Base-by-base conservation (phyloP, 192 early-diverging fungal genomes). In the Coemansia sp. region DNA sequence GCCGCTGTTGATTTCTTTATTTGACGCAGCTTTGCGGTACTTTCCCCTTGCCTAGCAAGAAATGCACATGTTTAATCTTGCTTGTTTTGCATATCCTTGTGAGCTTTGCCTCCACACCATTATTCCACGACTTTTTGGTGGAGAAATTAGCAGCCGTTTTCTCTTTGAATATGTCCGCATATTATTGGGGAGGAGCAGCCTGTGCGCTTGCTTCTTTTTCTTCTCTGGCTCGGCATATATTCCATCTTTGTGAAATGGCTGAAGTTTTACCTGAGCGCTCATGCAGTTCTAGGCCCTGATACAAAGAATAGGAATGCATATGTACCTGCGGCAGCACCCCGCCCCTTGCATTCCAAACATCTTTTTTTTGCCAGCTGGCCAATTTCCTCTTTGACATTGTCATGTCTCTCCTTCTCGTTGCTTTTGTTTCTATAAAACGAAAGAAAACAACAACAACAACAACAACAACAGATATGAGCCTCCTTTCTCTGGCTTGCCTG, bases 331-430 rank as follows among this genome's bases (percentile, higher is more conserved):
- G 57, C 57, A 38, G 32, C 25, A 25, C 38, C 39, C 38, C 57
- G 12, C 39, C 57, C 57, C 57, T 59, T 59, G 57, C 57, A 59
- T 59, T 59, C 39, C 57, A 22, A 41, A 59, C 38, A 59, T 11
- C 7, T 40, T 41, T n/a, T n/a, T 40, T 14, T n/a, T 41, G n/a
- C 39, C 51, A 20, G 57, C 7, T 14, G 57, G 39, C 55, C 4
- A 59, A 59, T 40, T 17, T 12, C 39, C 14, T 25, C 22, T 8
- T 54, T 54, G 6, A 54, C 19, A 25, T 8, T 8, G 39, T 25
- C 4, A 59, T 39, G 39, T 17, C 37, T 22, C 14, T 25, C 22
- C 2, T 54, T 54, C 12, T 25, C 19, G 11, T 8, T 8, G 51
- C 51, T 8, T 54, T 25, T 12, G 8, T 20, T 13, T 10, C 20